phyloP scores from a whole-genome alignment of 495 filamentous ascomycete species.

The Hypoxylon perforatum region DNA sequence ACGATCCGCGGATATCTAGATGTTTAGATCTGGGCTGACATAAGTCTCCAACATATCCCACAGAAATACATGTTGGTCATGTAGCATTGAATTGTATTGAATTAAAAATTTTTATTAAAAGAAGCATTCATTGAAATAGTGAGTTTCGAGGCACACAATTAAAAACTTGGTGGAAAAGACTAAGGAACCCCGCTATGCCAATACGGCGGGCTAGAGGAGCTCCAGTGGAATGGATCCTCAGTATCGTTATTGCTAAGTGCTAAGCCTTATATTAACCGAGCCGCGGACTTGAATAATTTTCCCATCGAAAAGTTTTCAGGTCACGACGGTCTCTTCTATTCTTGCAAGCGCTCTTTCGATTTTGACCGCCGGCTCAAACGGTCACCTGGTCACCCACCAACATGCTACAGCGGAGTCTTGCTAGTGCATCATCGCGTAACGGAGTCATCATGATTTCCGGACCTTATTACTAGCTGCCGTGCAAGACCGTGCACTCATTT shows the following conservation, averaged over 20 bases:
- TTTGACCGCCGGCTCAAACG: background rate
- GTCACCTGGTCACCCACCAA: conserved; percentile 11
- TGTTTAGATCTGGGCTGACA: too few relatives aligned
- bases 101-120: too few relatives aligned
- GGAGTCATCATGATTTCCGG: background rate
- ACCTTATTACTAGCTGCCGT: too few relatives aligned
- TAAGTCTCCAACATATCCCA: too few relatives aligned
- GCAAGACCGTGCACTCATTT: background rate
- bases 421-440: background rate
- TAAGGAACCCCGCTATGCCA: background rate
- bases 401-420: background rate
- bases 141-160: too few relatives aligned
- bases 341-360: background rate
- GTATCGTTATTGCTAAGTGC: conserved; percentile 3
- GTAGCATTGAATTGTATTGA: too few relatives aligned
- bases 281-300: conserved; percentile 2
- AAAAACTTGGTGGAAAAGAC: background rate
- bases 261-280: background rate
- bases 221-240: background rate
- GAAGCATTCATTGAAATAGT: background rate
- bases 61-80: too few relatives aligned
- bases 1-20: too few relatives aligned
- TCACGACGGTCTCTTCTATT: conserved; percentile 19
- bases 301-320: conserved; percentile 23
- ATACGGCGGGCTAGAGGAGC: background rate